Evolutionary conservation across 2,329 filamentous ascomycete genomes (phyloP), one percentile per base, ranked within the genome.

Genomic region (Diaporthe eres): DNA sequence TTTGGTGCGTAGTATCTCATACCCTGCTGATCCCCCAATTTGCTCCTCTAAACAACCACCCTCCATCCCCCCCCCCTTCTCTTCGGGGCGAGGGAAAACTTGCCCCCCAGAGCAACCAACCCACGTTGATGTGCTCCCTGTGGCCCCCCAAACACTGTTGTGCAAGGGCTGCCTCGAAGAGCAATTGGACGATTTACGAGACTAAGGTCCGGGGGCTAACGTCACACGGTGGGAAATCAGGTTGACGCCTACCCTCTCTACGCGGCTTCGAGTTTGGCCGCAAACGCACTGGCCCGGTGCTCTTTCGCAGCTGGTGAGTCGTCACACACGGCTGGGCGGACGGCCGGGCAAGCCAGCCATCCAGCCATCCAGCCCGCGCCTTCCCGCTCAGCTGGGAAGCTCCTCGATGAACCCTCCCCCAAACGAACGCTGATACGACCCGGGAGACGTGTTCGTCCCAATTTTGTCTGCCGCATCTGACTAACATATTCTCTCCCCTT

Each of bases 221-320:
- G 75, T 77, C 25, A 71, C 75, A 76, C 75, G 86, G 39, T 39
- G 60, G 80, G 28, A 47, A 49, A 53, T 37, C 47, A 91, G 84
- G 93, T 94, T 79, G 94, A 95, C 82, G 93, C 93, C 31, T 96
- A 96, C 83, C 93, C 93, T 72, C 84, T 91, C 37, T 95, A 94
- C 82, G 93, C 94, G 37, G 94, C 94, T 63, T 92, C 90, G 75
- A 95, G 95, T 5, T 88, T 98, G 83, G 95, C 95, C 17, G 95
- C 95, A 60, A 97, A 98, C 81, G 93, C 93, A 63, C 94, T 97
- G 82, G 90, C 94, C 75, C 90, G 96, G 72, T 95, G 93, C 78
- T 87, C 89, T 28, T 97, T 97, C 86, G 95, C 93, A 76, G 88
- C 42, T 47, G 42, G 53, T 71, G 44, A 71, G 73, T 63, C 55